These are phyloP conservation scores for Fusarium algeriense DNA, from an alignment of 2,329 filamentous ascomycete genomes.

Conservation along the genomic window DNA sequence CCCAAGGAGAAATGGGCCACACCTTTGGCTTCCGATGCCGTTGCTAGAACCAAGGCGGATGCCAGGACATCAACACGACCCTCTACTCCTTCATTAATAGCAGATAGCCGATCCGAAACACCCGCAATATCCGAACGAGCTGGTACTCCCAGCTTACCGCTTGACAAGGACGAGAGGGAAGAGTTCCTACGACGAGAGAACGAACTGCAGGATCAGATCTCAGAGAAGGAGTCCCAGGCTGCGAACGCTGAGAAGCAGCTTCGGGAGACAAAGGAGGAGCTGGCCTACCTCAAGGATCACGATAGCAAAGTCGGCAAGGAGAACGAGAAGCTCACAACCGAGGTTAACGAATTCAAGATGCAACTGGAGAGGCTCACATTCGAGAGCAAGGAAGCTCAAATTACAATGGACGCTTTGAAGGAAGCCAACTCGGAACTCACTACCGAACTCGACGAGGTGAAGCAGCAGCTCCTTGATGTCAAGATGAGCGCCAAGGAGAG, in stretches of 20 bases:
- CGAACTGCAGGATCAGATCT: slow-evolving; percentile 94
- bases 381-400: slow-evolving; percentile 95
- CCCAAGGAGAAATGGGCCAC: slow-evolving; percentile 90
- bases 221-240: slow-evolving; percentile 89
- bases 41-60: slow-evolving; percentile 56
- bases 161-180: slow-evolving; percentile 97
- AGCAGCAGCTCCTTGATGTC: slow-evolving; percentile 94
- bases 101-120: slow-evolving; percentile 73
- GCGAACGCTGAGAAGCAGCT: slow-evolving; percentile 83
- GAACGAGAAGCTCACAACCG: slow-evolving; percentile 86
- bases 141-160: slow-evolving; percentile 84
- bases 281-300: slow-evolving; percentile 86
- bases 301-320: slow-evolving; percentile 86
- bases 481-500: slow-evolving; percentile 98
- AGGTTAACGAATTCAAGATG: slow-evolving; percentile 95
- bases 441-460: slow-evolving; percentile 90
- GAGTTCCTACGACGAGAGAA: slow-evolving; percentile 96
- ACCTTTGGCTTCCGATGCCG: slow-evolving; percentile 66
- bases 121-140: slow-evolving; percentile 81
- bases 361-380: slow-evolving; percentile 95
- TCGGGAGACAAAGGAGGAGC: slow-evolving; percentile 86
- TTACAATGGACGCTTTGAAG: slow-evolving; percentile 97
- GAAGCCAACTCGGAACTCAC: slow-evolving; percentile 96
- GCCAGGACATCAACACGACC: slow-evolving; percentile 60
- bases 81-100: slow-evolving; percentile 63